Conservation (phyloP, 345 rosid species). For the Ceriops tagal region DNA sequence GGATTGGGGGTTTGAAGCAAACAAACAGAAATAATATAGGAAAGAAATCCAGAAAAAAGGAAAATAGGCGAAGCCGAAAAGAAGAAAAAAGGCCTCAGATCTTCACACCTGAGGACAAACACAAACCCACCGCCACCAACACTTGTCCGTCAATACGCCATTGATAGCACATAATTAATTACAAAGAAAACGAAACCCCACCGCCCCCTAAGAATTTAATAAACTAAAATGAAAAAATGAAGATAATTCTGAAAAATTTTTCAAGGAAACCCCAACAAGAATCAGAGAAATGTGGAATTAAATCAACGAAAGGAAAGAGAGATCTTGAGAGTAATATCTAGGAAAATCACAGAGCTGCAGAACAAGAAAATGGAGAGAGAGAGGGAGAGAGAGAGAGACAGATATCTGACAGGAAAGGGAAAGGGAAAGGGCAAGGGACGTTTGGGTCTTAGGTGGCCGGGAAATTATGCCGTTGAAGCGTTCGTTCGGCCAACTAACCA, state of each 20-base stretch:
- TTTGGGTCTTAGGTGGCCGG: constrained; percentile 26
- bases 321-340: too few species aligned
- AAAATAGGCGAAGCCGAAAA: neutral
- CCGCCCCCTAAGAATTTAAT: neutral
- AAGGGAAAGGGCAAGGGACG: neutral
- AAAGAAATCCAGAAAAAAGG: neutral
- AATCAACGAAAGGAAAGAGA: too few species aligned
- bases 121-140: constrained; percentile 8
- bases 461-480: constrained; percentile 71
- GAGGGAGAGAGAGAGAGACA: neutral
- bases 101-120: constrained; percentile 28
- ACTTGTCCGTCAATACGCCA: constrained; percentile 25
- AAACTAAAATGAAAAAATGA: neutral
- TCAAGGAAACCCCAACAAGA: constrained; percentile 10
- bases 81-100: constrained; percentile 25
- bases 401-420: neutral
- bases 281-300: neutral
- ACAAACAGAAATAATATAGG: neutral
- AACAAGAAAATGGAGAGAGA: too few species aligned
- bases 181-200: neutral
- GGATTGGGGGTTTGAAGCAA: neutral
- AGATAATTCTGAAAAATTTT: neutral
- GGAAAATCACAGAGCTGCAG: too few species aligned
- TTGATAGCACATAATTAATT: constrained; percentile 6
- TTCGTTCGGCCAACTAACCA: constrained; percentile 45